Percentiles rank a stretch among this genome's conserved stretches.
Conservation (phyloP, 139 green algal species). For the Chlamydomonas incerta region DNA sequence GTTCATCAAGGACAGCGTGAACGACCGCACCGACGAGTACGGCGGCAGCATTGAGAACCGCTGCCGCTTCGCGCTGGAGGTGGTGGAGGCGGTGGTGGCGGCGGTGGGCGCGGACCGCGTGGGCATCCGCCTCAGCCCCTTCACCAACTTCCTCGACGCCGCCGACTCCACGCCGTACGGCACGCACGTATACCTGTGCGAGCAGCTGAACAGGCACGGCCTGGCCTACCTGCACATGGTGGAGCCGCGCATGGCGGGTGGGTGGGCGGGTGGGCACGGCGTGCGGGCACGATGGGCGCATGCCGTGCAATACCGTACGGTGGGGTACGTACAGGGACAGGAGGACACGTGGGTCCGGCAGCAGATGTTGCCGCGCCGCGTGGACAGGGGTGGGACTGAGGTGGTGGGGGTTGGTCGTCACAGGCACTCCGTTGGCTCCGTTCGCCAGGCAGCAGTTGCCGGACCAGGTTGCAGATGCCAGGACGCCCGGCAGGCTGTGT, state of each 20-base stretch:
- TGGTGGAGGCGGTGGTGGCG: slow-evolving; percentile 60
- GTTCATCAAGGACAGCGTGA: slow-evolving; percentile 46
- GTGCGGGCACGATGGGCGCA: no score
- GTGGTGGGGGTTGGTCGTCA: no score
- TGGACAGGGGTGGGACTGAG: no score
- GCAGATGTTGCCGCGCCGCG: no score
- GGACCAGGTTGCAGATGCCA: no score
- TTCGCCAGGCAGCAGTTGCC: no score
- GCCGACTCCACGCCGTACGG: slow-evolving; percentile 53
- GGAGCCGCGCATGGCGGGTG: slow-evolving; percentile 66
- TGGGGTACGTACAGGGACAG: no score
- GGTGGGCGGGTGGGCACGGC: not conserved
- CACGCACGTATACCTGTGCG: slow-evolving; percentile 66
- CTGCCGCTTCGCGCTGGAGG: slow-evolving; percentile 64
- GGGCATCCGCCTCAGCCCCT: slow-evolving; percentile 82
- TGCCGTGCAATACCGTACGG: no score
- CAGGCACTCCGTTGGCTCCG: no score
- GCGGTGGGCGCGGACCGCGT: slow-evolving; percentile 71
- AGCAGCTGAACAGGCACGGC: slow-evolving; percentile 73
- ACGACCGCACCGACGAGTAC: slow-evolving; percentile 79
- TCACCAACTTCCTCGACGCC: slow-evolving; percentile 62
- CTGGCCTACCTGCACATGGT: slow-evolving; percentile 86
- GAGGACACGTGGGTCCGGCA: no score
- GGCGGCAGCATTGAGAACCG: slow-evolving; percentile 76
- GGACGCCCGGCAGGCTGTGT: no score